A percentile compares a stretch with the other conserved stretches of the same genome.
Evolutionary conservation across 2,329 filamentous ascomycete species (phyloP).

Genomic region (Fusarium sp.): DNA sequence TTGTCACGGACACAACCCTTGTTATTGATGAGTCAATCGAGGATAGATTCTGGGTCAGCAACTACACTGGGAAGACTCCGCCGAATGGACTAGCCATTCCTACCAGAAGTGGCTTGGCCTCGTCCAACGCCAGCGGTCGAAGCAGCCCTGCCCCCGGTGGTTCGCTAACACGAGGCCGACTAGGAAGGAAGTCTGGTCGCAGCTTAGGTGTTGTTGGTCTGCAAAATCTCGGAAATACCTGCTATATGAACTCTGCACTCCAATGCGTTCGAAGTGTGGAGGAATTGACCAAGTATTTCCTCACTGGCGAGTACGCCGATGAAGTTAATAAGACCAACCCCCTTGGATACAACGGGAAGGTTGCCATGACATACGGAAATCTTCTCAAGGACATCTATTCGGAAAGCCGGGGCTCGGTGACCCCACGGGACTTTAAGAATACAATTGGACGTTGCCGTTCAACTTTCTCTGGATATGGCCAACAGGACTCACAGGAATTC

Average conservation of each 20-base stretch:
- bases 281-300: conserved; percentile 92
- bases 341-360: conserved; percentile 84
- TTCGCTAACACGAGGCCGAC: conserved; percentile 77
- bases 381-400: conserved; percentile 84
- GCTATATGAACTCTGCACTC: conserved; percentile 98
- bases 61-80: conserved; percentile 54
- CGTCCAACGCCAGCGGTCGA: conserved; percentile 67
- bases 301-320: conserved; percentile 77
- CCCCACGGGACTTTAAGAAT: conserved; percentile 85
- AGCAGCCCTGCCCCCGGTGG: conserved; percentile 75
- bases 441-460: conserved; percentile 84
- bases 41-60: conserved; percentile 68
- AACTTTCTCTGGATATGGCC: conserved; percentile 92
- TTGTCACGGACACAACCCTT: conserved; percentile 80
- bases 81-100: conserved; percentile 56
- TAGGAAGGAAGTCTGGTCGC: conserved; percentile 76
- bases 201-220: conserved; percentile 84
- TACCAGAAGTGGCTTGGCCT: conserved; percentile 47
- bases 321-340: conserved; percentile 91
- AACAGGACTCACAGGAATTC: conserved; percentile 98
- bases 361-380: conserved; percentile 85
- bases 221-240: conserved; percentile 94
- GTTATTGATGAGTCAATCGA: conserved; percentile 85
- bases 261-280: conserved; percentile 95
- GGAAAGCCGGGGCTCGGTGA: conserved; percentile 75